Conservation (phyloP, 2,329 filamentous ascomycete species). For the Arthrobotrys sphaeroides region DNA sequence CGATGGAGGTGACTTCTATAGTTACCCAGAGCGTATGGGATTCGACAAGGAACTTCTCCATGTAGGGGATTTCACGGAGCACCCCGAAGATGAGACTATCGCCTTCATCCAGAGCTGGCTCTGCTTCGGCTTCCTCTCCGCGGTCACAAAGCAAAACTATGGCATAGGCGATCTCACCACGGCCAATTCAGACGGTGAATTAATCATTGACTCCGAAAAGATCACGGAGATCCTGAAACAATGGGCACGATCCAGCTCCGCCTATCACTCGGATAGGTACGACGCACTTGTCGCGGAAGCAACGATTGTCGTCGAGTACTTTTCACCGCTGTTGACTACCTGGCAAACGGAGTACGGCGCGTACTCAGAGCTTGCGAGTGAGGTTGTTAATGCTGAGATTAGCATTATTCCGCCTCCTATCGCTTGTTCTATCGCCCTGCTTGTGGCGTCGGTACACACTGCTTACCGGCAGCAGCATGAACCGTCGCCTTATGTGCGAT, state of each 20-base stretch:
- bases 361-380: not conserved
- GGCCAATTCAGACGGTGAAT: not conserved
- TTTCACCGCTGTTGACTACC: conserved; percentile 23
- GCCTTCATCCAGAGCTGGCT: conserved; percentile 49
- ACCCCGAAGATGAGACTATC: conserved; percentile 18
- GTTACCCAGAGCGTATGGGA: conserved; percentile 43
- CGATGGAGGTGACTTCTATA: conserved; percentile 42
- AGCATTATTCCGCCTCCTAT: conserved; percentile 16
- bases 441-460: conserved; percentile 16
- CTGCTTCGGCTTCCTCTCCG: conserved; percentile 45
- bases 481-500: conserved; percentile 28
- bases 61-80: conserved; percentile 22
- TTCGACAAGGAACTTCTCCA: conserved; percentile 35
- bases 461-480: conserved; percentile 24
- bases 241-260: conserved; percentile 26
- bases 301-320: conserved; percentile 15
- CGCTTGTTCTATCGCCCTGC: conserved; percentile 27
- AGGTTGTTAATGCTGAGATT: not conserved
- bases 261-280: conserved; percentile 3
- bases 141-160: conserved; percentile 16
- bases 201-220: conserved; percentile 29
- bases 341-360: conserved; percentile 35
- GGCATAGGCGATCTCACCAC: conserved; percentile 18
- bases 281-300: conserved; percentile 23
- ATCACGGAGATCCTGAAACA: conserved; percentile 19